phyloP scores from a whole-genome alignment of 2,329 filamentous ascomycete species.

The Ophiostoma ulmi region DNA sequence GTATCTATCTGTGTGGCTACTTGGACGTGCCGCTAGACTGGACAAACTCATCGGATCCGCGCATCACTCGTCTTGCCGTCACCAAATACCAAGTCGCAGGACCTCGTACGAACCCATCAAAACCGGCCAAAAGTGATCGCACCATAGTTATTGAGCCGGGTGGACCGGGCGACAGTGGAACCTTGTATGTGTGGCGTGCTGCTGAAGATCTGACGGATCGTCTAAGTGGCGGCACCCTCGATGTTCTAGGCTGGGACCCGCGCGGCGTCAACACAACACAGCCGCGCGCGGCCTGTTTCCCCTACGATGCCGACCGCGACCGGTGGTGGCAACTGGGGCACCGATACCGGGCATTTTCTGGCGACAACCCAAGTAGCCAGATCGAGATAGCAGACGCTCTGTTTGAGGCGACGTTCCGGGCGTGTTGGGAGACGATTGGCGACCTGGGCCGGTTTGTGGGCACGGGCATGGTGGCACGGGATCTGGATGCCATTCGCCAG shows the following conservation, averaged over 20 bases:
- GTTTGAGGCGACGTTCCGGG: constrained; percentile 42
- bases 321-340: constrained; percentile 41
- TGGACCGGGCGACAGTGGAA: neutral
- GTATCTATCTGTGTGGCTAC: constrained; percentile 44
- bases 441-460: constrained; percentile 45
- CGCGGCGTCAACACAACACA: constrained; percentile 47
- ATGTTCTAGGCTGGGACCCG: constrained; percentile 52
- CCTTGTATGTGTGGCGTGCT: neutral
- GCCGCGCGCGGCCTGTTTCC: constrained; percentile 44
- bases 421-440: constrained; percentile 41
- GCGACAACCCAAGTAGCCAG: constrained; percentile 34
- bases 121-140: neutral
- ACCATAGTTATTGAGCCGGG: neutral
- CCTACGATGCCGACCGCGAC: constrained; percentile 43
- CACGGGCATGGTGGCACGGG: constrained; percentile 45
- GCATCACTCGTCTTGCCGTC: constrained; percentile 45
- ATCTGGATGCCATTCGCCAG: constrained; percentile 46
- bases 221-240: constrained; percentile 41
- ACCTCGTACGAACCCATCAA: constrained; percentile 18
- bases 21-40: constrained; percentile 47
- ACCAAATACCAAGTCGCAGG: constrained; percentile 48
- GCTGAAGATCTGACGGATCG: constrained; percentile 29
- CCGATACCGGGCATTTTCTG: constrained; percentile 39
- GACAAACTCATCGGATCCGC: constrained; percentile 40
- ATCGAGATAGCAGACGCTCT: constrained; percentile 44